Evolutionary conservation across 257 asterid species (phyloP).

Genomic region (Capsicum chinense): DNA sequence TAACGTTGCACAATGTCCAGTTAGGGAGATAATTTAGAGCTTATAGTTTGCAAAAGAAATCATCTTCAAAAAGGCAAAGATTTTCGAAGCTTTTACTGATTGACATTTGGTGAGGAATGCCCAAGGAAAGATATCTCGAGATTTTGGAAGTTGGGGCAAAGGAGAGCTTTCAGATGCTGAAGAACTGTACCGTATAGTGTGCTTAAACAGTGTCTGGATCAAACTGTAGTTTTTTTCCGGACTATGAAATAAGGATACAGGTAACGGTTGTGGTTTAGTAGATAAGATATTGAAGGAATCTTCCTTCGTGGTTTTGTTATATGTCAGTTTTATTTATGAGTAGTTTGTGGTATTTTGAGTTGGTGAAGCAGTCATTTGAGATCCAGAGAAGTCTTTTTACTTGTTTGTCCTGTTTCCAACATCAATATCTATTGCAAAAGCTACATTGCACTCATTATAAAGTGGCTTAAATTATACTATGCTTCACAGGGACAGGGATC

Average conservation of each 20-base stretch:
- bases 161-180: conserved; percentile 67
- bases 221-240: conserved; percentile 60
- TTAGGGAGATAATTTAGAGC: conserved; percentile 85
- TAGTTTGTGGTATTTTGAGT: conserved; percentile 31
- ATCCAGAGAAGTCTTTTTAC: conserved; percentile 22
- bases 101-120: conserved; percentile 69
- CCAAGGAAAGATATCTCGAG: conserved; percentile 52
- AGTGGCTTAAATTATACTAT: conserved; percentile 25
- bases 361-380: conserved; percentile 26
- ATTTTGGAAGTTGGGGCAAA: conserved; percentile 60
- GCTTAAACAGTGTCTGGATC: conserved; percentile 70
- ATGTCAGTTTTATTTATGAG: conserved; percentile 20
- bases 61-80: conserved; percentile 83
- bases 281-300: conserved; percentile 43
- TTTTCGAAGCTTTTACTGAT: conserved; percentile 69
- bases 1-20: conserved; percentile 81
- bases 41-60: conserved; percentile 84
- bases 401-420: conserved; percentile 15
- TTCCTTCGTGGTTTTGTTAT: conserved; percentile 27
- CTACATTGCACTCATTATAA: conserved; percentile 7
- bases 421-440: conserved; percentile 10
- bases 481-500: conserved; percentile 51
- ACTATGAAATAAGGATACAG: conserved; percentile 69
- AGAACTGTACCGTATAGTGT: conserved; percentile 66
- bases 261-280: conserved; percentile 74